Percentiles rank a stretch among this genome's conserved stretches.
These are phyloP conservation scores for Leptomonas seymouri DNA, from an alignment of 208 protist genomes.

Conservation along the genomic window DNA sequence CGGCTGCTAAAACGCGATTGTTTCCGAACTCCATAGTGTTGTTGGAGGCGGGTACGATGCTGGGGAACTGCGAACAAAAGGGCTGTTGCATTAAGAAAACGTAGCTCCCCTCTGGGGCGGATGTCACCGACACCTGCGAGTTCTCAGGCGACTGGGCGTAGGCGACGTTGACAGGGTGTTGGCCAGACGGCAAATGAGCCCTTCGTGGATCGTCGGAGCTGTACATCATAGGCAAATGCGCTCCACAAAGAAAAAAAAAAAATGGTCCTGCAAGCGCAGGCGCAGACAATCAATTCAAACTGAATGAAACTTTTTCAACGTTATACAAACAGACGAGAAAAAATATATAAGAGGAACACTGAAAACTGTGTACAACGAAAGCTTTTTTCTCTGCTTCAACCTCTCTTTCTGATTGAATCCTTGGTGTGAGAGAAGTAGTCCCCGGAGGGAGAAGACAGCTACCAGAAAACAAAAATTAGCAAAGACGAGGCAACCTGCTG, in stretches of 20 bases:
- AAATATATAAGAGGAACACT: too few relatives aligned
- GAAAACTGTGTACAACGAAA: too few relatives aligned
- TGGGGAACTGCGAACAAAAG: constrained; percentile 3
- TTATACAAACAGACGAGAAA: too few relatives aligned
- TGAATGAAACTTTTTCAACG: too few relatives aligned
- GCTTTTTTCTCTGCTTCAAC: too few relatives aligned
- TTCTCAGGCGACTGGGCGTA: constrained; percentile 19
- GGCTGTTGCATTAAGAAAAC: constrained; percentile 20
- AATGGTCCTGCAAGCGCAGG: not conserved
- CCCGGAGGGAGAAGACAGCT: not conserved
- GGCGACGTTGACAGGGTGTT: constrained; percentile 7
- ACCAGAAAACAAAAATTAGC: constrained; percentile 1
- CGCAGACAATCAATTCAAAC: not conserved
- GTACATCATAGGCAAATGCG: constrained; percentile 15
- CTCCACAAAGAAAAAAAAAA: not conserved
- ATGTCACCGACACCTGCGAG: constrained; percentile 14
- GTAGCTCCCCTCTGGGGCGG: constrained; percentile 14
- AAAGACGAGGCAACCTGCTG: too few relatives aligned
- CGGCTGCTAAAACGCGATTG: constrained; percentile 3
- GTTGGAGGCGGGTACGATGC: constrained; percentile 25
- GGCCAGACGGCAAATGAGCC: constrained; percentile 13
- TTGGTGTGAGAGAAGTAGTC: too few relatives aligned
- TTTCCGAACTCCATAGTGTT: constrained; percentile 28
- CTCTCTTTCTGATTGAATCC: too few relatives aligned
- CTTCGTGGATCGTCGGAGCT: constrained; percentile 19